Evolutionary conservation across 495 filamentous ascomycete genomes (phyloP), one percentile per base, ranked within the genome.

Genomic region (Neurospora sp.): DNA sequence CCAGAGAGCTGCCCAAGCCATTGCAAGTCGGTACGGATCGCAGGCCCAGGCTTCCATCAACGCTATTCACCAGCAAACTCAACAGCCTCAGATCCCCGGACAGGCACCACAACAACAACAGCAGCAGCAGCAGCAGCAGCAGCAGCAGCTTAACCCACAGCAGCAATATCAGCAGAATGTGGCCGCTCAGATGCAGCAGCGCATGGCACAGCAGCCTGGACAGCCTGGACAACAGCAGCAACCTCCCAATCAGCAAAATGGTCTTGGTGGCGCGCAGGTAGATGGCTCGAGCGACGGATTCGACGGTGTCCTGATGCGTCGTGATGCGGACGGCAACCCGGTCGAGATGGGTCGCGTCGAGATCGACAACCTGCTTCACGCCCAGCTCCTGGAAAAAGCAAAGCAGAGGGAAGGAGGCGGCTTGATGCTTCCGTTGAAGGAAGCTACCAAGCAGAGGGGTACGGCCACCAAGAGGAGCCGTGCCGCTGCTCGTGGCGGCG

Each of bases 401-500:
- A 88, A 87, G 70, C 85, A 85, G 72, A 87, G 94, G 81, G 92
- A 98, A 81, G 92, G 87, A 69, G 93, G 92, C 72, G 94, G 94
- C 54, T 83, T 97, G 54, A 92, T 97, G 88, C 77, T 94, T 44
- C 93, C 94, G 0, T 81, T 90, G 16, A 83, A 84, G 70, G 79
- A 84, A 75, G 80, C 81, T 5, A 81, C 81, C 39, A 83, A 83
- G 37, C 16, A 16, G 3, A 14, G 27, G 5, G 27, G 54, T 16
- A 66, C 12, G n/a, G 74, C 76, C 48, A 81, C 71, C 66, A 79
- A 79, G 62, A 76, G 72, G 5, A 70, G 72, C 20, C 54, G 54
- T 66, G 54, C 31, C 14, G 48, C 48, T 0, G 20, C 48, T 27
- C 27, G 27, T 37, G 54, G 54, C 10, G 77, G 54, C 10, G 77